phyloP scores from a whole-genome alignment of 306 rosid genomes.

The Dalbergia oliveri region DNA sequence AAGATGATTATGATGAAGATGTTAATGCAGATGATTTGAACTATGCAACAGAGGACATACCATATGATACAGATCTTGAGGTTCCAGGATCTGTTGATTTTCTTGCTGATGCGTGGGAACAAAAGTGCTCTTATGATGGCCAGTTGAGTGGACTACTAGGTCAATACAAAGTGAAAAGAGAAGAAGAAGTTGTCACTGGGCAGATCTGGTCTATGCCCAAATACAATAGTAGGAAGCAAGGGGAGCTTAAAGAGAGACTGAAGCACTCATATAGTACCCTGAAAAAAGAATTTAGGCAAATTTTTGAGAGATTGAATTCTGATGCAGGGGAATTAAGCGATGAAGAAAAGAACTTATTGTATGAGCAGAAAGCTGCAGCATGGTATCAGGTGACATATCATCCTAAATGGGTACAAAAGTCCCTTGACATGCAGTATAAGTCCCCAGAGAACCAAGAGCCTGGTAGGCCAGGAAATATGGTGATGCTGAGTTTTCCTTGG shows the following conservation, averaged over 20 bases:
- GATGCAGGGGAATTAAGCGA: constrained; percentile 61
- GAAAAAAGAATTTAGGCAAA: constrained; percentile 80
- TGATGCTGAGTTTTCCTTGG: constrained; percentile 90
- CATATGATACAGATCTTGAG: constrained; percentile 72
- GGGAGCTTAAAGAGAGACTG: constrained; percentile 92
- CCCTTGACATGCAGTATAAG: constrained; percentile 43
- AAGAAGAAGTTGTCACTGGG: constrained; percentile 88
- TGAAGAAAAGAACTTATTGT: constrained; percentile 65
- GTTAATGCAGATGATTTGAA: constrained; percentile 50
- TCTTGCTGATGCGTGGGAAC: constrained; percentile 72
- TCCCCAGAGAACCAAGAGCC: constrained; percentile 52
- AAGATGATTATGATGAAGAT: constrained; percentile 66
- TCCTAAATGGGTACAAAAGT: constrained; percentile 73
- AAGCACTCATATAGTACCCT: constrained; percentile 80
- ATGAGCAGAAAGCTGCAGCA: constrained; percentile 86
- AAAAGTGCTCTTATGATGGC: constrained; percentile 76
- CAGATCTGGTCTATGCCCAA: constrained; percentile 97
- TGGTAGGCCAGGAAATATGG: constrained; percentile 45
- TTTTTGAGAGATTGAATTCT: constrained; percentile 63
- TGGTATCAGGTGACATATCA: constrained; percentile 91
- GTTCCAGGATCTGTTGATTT: constrained; percentile 67
- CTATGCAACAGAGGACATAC: constrained; percentile 46
- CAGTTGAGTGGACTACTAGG: constrained; percentile 74
- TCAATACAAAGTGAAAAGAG: constrained; percentile 82
- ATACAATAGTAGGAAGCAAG: constrained; percentile 79